A percentile compares a stretch with the other conserved stretches of the same genome.
Evolutionary conservation across 1,139 yeast species (phyloP).

Genomic region (Chernovozyma aurita): DNA sequence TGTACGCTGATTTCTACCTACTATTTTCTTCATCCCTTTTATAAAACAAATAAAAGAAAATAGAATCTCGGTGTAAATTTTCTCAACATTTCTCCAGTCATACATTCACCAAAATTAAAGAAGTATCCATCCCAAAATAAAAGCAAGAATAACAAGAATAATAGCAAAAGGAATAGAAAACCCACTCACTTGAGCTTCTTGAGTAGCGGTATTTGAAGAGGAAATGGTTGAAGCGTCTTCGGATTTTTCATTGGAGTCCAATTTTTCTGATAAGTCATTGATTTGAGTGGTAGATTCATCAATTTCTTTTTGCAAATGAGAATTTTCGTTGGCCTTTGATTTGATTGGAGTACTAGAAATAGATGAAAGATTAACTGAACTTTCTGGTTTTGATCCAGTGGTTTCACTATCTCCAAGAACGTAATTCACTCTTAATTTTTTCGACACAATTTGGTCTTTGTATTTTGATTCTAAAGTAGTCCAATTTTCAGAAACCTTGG

Average conservation of each 20-base stretch:
- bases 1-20: too few relatives aligned
- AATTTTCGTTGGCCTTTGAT: conserved; percentile 11
- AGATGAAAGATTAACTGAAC: conserved; percentile 14
- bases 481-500: conserved; percentile 70
- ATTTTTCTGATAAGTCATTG: conserved; percentile 39
- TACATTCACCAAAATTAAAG: too few relatives aligned
- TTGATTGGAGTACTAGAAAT: conserved; percentile 12
- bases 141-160: conserved; percentile 49
- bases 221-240: conserved; percentile 3
- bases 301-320: conserved; percentile 24
- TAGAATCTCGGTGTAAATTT: too few relatives aligned
- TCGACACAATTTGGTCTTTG: conserved; percentile 57
- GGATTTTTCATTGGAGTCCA: conserved; percentile 23
- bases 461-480: conserved; percentile 58
- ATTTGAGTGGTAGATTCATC: conserved; percentile 39
- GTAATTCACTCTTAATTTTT: conserved; percentile 77
- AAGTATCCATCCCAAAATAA: conserved; percentile 58
- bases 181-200: conserved; percentile 38
- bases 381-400: conserved; percentile 9
- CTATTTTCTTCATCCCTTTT: too few relatives aligned
- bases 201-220: conserved; percentile 6
- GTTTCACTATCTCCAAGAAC: conserved; percentile 19
- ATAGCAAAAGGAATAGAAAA: conserved; percentile 51
- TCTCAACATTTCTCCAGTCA: too few relatives aligned
- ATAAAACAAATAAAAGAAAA: too few relatives aligned